Evolutionary conservation across 345 rosid species (phyloP).

Genomic region (Erodium maritimum): DNA sequence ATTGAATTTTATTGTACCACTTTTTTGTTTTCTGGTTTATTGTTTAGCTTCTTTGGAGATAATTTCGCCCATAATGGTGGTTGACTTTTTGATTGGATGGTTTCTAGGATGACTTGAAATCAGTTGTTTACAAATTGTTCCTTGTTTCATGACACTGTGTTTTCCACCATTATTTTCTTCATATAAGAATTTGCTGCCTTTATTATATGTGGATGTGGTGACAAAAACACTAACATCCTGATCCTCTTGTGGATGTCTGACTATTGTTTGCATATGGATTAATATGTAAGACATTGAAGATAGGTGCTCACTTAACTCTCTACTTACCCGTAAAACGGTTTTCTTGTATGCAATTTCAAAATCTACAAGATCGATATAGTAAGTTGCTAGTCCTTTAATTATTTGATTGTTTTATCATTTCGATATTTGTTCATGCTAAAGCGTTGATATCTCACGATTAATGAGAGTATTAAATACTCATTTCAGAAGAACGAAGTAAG

Average conservation of each 20-base stretch:
- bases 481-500: neutral
- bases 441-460: neutral
- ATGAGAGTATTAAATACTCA: neutral
- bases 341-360: too few species aligned
- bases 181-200: too few species aligned
- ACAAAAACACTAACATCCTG: too few species aligned
- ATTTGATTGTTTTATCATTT: neutral
- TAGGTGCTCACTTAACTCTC: too few species aligned
- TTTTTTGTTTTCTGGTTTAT: neutral
- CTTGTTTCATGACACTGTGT: too few species aligned
- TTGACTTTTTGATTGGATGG: neutral
- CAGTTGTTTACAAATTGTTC: neutral
- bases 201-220: too few species aligned
- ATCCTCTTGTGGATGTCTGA: too few species aligned
- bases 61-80: too few species aligned
- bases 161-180: too few species aligned
- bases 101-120: neutral
- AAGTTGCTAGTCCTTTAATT: neutral
- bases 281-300: too few species aligned
- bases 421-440: neutral
- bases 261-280: too few species aligned
- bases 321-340: too few species aligned
- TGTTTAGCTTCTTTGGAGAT: neutral
- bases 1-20: neutral
- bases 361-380: neutral